Conservation (phyloP, 106 monocot genomes). For the Acorus gramineus region DNA sequence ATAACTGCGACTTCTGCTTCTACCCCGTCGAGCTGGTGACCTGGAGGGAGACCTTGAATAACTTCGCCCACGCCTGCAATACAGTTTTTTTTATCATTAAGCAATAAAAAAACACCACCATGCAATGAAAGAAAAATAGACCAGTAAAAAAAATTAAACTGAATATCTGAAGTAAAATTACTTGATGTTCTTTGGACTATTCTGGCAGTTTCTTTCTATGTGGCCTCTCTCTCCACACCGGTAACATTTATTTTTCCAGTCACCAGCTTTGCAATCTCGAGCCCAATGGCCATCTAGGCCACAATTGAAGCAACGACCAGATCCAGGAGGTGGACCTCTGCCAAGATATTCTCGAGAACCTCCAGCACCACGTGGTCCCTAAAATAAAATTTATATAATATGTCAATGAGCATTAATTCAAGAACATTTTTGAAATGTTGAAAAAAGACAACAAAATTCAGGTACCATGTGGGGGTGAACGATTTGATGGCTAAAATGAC, state of each 20-base stretch:
- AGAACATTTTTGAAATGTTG: neutral
- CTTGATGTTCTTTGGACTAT: slow-evolving; percentile 79
- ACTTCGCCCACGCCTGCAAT: slow-evolving; percentile 42
- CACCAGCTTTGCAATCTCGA: slow-evolving; percentile 95
- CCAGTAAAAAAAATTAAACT: neutral
- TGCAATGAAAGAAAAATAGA: neutral
- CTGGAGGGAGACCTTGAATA: slow-evolving; percentile 45
- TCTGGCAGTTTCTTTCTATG: slow-evolving; percentile 92
- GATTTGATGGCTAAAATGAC: too few species aligned
- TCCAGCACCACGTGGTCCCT: slow-evolving; percentile 78
- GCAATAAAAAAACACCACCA: neutral
- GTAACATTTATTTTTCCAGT: slow-evolving; percentile 99
- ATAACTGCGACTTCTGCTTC: slow-evolving; percentile 55
- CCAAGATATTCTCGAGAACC: slow-evolving; percentile 82
- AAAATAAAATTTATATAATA: neutral
- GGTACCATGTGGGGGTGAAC: too few species aligned
- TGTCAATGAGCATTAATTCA: neutral
- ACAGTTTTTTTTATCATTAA: neutral
- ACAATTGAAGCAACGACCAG: slow-evolving; percentile 97
- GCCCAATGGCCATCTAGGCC: slow-evolving; percentile 99
- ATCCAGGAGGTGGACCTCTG: slow-evolving; percentile 94
- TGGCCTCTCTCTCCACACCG: slow-evolving; percentile 98
- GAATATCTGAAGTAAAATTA: slow-evolving; percentile 1
- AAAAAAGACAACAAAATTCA: too few species aligned
- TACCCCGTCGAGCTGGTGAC: slow-evolving; percentile 60